Conservation (phyloP, 2,329 filamentous ascomycete genomes). For the Nemania sp. region DNA sequence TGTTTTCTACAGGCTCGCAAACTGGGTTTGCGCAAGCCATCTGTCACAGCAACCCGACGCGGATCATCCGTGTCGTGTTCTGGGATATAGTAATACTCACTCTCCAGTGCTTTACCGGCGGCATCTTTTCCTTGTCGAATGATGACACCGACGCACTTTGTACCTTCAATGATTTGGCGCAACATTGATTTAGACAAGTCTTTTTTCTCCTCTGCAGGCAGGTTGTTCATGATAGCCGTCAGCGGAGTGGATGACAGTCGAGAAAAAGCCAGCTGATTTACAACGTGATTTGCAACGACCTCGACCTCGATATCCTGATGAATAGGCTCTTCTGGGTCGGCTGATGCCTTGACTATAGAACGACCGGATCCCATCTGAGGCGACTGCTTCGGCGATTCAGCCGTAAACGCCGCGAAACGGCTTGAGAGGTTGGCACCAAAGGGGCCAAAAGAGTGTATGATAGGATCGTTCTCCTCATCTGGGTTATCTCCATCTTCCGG, state of each 20-base stretch:
- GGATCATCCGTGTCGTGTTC: slow-evolving; percentile 82
- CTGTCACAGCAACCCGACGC: slow-evolving; percentile 79
- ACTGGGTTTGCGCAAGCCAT: slow-evolving; percentile 85
- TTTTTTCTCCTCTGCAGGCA: slow-evolving; percentile 69
- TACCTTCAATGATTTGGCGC: slow-evolving; percentile 71
- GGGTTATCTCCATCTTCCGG: slow-evolving; percentile 75
- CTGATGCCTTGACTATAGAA: slow-evolving; percentile 32
- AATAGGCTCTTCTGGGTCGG: slow-evolving; percentile 38
- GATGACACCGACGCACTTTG: slow-evolving; percentile 85
- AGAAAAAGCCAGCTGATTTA: slow-evolving; percentile 95
- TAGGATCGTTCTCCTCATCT: slow-evolving; percentile 92
- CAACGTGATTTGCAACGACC: slow-evolving; percentile 78
- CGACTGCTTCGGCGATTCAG: slow-evolving; percentile 64
- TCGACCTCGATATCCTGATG: slow-evolving; percentile 44
- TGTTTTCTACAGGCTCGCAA: slow-evolving; percentile 89
- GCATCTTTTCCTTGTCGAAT: slow-evolving; percentile 91
- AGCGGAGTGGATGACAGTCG: slow-evolving; percentile 89
- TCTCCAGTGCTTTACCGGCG: slow-evolving; percentile 89
- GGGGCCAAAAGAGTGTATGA: slow-evolving; percentile 89
- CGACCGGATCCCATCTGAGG: slow-evolving; percentile 31
- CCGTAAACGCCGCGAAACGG: slow-evolving; percentile 75
- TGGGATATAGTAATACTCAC: slow-evolving; percentile 95
- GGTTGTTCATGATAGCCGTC: slow-evolving; percentile 84
- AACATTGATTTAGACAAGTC: slow-evolving; percentile 67
- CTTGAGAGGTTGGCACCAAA: slow-evolving; percentile 85